Conservation (phyloP, 2,329 filamentous ascomycete genomes). For the Aquanectria penicillioides region DNA sequence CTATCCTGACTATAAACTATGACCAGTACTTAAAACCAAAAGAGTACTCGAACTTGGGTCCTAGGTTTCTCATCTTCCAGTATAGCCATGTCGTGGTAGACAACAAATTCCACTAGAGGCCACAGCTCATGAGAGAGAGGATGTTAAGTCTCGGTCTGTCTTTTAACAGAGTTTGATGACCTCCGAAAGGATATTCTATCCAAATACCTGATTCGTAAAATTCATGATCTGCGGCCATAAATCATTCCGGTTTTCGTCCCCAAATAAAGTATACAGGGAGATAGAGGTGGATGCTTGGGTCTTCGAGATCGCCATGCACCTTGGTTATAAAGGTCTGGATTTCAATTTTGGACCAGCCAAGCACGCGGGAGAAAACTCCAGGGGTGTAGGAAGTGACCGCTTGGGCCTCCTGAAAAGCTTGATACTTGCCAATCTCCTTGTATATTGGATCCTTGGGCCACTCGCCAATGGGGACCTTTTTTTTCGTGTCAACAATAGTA, state of each 20-base stretch:
- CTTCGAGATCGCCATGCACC: conserved; percentile 30
- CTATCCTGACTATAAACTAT: too few relatives aligned
- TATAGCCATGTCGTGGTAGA: too few relatives aligned
- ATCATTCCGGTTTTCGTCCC: conserved; percentile 22
- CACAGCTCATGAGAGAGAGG: too few relatives aligned
- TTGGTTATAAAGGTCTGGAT: conserved; percentile 34
- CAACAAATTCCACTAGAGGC: too few relatives aligned
- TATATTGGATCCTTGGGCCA: conserved; percentile 26
- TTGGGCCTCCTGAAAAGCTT: conserved; percentile 28
- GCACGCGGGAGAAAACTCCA: conserved; percentile 28
- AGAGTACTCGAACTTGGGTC: too few relatives aligned
- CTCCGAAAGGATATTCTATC: too few relatives aligned
- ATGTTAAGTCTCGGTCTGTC: too few relatives aligned
- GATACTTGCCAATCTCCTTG: conserved; percentile 28
- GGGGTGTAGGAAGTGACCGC: conserved; percentile 29
- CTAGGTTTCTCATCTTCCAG: too few relatives aligned
- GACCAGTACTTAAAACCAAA: too few relatives aligned
- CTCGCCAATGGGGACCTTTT: conserved; percentile 21
- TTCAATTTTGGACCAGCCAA: conserved; percentile 30
- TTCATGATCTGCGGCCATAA: too few relatives aligned
- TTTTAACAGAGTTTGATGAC: too few relatives aligned
- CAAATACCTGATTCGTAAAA: too few relatives aligned
- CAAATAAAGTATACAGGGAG: conserved; percentile 31
- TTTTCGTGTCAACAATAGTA: background rate
- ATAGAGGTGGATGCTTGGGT: conserved; percentile 31